Conservation (phyloP, 1,284 basidiomycete genomes). For the Ustilago crameri region DNA sequence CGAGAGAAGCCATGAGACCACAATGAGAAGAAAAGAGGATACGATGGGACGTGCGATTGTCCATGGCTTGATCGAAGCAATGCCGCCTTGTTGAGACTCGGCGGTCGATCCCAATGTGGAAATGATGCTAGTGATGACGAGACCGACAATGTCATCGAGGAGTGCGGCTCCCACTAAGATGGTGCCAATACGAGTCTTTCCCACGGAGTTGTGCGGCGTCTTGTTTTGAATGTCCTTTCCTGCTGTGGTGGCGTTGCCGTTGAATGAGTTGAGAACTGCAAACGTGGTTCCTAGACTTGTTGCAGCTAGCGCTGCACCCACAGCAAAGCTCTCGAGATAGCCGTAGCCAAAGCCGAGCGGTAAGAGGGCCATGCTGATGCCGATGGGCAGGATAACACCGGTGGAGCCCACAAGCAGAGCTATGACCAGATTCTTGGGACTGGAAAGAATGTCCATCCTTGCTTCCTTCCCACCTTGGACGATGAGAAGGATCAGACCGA, state of each 20-base stretch:
- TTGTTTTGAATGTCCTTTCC: no score
- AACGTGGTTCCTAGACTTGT: slow-evolving; percentile 74
- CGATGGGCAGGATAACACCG: slow-evolving; percentile 72
- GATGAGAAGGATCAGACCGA: slow-evolving; percentile 73
- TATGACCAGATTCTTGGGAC: slow-evolving; percentile 70
- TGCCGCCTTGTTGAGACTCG: neutral
- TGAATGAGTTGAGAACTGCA: slow-evolving; percentile 69
- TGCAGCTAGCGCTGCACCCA: slow-evolving; percentile 72
- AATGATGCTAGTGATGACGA: slow-evolving; percentile 72
- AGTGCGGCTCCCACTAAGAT: slow-evolving; percentile 73
- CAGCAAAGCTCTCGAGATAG: slow-evolving; percentile 71
- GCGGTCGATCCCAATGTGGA: slow-evolving; percentile 64
- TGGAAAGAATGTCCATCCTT: slow-evolving; percentile 34
- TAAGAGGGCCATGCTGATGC: slow-evolving; percentile 69
- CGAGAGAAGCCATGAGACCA: slow-evolving; percentile 41
- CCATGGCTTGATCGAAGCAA: slow-evolving; percentile 60
- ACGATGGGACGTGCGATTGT: slow-evolving; percentile 70
- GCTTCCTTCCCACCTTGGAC: slow-evolving; percentile 70
- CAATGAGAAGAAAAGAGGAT: slow-evolving; percentile 69
- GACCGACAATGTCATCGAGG: slow-evolving; percentile 73
- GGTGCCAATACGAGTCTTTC: slow-evolving; percentile 71
- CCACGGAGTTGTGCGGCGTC: slow-evolving; percentile 49
- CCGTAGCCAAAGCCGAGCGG: slow-evolving; percentile 66
- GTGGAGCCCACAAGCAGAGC: slow-evolving; percentile 71
- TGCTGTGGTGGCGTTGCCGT: slow-evolving; percentile 49